Conservation (phyloP, 1,139 yeast species). For the Geotrichum armillariae region DNA sequence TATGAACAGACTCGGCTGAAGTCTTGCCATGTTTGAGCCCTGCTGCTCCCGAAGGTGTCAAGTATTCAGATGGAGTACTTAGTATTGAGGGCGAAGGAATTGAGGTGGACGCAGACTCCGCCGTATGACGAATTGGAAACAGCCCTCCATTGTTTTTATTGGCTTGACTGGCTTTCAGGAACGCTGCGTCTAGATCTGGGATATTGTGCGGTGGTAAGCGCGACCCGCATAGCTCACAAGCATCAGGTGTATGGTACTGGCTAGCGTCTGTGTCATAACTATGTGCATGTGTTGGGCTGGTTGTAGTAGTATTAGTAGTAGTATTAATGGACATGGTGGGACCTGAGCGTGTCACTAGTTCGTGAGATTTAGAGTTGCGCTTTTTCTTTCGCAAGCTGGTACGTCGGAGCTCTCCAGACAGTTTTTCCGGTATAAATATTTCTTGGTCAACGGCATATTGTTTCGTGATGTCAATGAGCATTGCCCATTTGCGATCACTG, state of each 20-base stretch:
- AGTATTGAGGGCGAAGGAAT: conserved; percentile 18
- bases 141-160: background rate
- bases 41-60: conserved; percentile 1
- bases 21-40: conserved; percentile 1
- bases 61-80: conserved; percentile 18
- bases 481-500: conserved; percentile 10
- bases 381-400: background rate
- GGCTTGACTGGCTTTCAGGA: conserved; percentile 2
- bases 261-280: background rate
- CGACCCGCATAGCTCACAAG: conserved; percentile 4
- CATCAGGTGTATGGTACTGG: background rate
- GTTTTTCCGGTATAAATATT: conserved; percentile 2
- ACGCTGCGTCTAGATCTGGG: conserved; percentile 2
- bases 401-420: background rate
- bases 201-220: background rate
- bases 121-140: background rate
- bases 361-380: background rate
- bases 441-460: conserved; percentile 16
- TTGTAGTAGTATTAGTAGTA: background rate
- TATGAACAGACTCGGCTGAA: conserved; percentile 1
- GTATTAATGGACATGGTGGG: background rate
- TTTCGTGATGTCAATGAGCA: conserved; percentile 14
- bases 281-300: background rate
- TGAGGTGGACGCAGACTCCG: conserved; percentile 2
- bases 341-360: background rate